phyloP scores from a whole-genome alignment of 352 stramenopile species.

The Globisporangium perplexum region DNA sequence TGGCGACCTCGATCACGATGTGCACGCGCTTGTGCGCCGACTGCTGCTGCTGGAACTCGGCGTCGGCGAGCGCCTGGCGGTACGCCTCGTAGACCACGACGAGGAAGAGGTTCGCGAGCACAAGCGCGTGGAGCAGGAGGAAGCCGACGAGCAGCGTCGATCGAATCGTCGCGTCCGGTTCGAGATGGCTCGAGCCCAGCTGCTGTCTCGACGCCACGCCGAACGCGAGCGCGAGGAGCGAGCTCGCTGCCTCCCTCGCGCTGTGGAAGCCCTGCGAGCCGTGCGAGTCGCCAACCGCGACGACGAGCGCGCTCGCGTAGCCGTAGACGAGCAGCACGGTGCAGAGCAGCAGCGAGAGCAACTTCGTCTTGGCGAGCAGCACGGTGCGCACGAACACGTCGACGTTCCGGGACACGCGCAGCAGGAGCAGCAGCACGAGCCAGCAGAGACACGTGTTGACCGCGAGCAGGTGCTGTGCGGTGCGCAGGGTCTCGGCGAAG shows the following conservation, averaged over 20 bases:
- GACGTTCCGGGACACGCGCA: constrained; percentile 33
- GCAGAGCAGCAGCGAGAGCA: constrained; percentile 29
- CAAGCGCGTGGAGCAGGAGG: constrained; percentile 33
- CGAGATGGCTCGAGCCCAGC: constrained; percentile 6
- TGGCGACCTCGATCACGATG: constrained; percentile 16
- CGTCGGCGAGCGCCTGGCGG: constrained; percentile 21
- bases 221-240: constrained; percentile 34
- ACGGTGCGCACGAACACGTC: constrained; percentile 35
- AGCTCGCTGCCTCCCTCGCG: constrained; percentile 22
- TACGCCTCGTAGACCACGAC: constrained; percentile 41
- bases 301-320: constrained; percentile 39
- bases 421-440: constrained; percentile 33
- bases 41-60: constrained; percentile 13
- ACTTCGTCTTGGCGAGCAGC: constrained; percentile 18
- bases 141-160: constrained; percentile 36
- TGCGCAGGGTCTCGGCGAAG: constrained; percentile 30
- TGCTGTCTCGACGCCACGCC: constrained; percentile 7
- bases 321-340: constrained; percentile 30
- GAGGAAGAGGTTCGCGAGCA: constrained; percentile 42
- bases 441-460: constrained; percentile 38
- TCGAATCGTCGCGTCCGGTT: constrained; percentile 16
- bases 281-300: constrained; percentile 23
- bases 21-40: constrained; percentile 20
- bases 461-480: constrained; percentile 28
- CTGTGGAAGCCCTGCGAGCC: constrained; percentile 28